Evolutionary conservation across 306 rosid genomes (phyloP).

Genomic region (Vigna mungo): DNA sequence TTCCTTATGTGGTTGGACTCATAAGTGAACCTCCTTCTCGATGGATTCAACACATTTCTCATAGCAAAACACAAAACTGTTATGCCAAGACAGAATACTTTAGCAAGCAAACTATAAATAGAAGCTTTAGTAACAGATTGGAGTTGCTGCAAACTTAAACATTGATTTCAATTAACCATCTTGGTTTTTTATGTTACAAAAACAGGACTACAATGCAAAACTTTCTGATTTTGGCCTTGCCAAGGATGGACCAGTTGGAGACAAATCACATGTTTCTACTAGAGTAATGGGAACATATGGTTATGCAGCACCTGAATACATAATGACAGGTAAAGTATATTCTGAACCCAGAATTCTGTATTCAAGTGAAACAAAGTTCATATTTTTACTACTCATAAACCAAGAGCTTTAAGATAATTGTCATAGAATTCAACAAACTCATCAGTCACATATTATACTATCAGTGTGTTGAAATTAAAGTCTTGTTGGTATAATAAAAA

Average conservation of each 20-base stretch:
- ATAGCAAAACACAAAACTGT: too few species aligned
- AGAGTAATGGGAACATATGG: slow-evolving; percentile 99
- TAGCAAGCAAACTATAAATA: too few species aligned
- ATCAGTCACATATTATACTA: too few species aligned
- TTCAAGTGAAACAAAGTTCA: slow-evolving; percentile 15
- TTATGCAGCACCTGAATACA: slow-evolving; percentile 98
- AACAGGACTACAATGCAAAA: slow-evolving; percentile 95
- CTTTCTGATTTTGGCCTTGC: slow-evolving; percentile 98
- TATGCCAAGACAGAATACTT: too few species aligned
- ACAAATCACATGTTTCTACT: slow-evolving; percentile 94
- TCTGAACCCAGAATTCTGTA: not conserved
- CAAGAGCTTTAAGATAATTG: not conserved
- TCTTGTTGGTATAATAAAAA: not conserved
- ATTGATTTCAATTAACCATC: slow-evolving; percentile 3
- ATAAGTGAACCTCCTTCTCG: too few species aligned
- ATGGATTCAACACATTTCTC: too few species aligned
- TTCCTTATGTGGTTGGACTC: too few species aligned
- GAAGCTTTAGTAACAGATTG: too few species aligned
- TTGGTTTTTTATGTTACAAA: slow-evolving; percentile 25
- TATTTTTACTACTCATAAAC: not conserved
- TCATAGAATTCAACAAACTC: not conserved
- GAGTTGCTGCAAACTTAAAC: too few species aligned
- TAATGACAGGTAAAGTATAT: slow-evolving; percentile 74
- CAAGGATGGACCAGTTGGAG: slow-evolving; percentile 96
- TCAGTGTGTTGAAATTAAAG: too few species aligned